A percentile compares a stretch with the other conserved stretches of the same genome.
Conservation (phyloP, 2,329 filamentous ascomycete species). For the Sporothrix protearum region DNA sequence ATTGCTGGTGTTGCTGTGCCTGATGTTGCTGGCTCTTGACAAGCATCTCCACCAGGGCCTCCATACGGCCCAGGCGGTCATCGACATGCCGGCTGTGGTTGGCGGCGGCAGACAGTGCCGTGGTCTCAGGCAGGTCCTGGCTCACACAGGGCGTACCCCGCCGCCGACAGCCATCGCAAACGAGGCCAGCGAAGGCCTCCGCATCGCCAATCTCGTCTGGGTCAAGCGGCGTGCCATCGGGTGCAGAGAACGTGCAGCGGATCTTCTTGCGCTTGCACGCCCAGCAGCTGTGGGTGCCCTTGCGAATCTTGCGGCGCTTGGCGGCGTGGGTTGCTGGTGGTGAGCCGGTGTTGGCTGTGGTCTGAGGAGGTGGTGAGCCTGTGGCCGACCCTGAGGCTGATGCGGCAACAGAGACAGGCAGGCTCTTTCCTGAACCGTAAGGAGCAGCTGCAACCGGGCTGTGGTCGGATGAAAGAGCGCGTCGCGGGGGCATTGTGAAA, state of each 20-base stretch:
- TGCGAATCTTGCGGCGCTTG: constrained; percentile 29
- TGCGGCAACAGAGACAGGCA: neutral
- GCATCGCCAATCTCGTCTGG: neutral
- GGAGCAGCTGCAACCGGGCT: neutral
- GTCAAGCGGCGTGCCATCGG: constrained; percentile 23
- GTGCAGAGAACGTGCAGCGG: constrained; percentile 44
- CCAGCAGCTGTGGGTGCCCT: constrained; percentile 52
- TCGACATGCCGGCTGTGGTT: constrained; percentile 28
- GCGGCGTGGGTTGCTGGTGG: neutral
- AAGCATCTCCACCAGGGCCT: constrained; percentile 34
- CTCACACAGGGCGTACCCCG: constrained; percentile 44
- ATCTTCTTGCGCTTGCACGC: constrained; percentile 56
- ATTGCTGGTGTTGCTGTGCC: neutral
- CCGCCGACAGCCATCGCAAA: constrained; percentile 47
- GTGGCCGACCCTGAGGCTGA: neutral
- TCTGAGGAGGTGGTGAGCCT: neutral
- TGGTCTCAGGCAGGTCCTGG: constrained; percentile 43
- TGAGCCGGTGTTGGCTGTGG: neutral
- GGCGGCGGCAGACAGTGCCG: constrained; percentile 23
- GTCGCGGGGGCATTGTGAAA: constrained; percentile 4
- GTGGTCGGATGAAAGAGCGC: constrained; percentile 2
- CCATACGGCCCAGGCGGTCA: constrained; percentile 38
- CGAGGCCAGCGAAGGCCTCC: constrained; percentile 30
- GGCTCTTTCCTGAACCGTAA: neutral
- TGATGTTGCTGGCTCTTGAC: constrained; percentile 14